Percentiles rank a stretch among this genome's conserved stretches.
phyloP scores from a whole-genome alignment of 495 filamentous ascomycete genomes.

The Aspergillus biplanus region DNA sequence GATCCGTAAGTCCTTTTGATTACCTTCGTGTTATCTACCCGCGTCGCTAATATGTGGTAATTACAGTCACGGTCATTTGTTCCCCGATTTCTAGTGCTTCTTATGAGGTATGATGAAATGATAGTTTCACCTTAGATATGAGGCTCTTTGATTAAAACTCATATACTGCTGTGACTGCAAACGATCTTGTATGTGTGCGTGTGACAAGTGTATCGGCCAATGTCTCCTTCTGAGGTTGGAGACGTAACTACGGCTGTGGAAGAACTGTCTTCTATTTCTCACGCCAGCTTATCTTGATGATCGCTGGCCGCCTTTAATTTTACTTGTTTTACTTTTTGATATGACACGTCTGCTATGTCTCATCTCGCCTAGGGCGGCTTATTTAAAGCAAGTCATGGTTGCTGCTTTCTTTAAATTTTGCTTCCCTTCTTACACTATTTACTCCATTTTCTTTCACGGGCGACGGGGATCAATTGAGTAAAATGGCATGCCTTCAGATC shows the following conservation, averaged over 20 bases:
- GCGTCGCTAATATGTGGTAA: constrained; percentile 20
- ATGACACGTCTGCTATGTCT: constrained; percentile 5
- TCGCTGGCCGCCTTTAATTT: constrained; percentile 29
- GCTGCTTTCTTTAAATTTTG: constrained; percentile 1
- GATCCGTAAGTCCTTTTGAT: constrained; percentile 67
- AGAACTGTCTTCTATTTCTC: constrained; percentile 4
- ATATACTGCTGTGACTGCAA: constrained; percentile 2
- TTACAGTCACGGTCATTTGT: constrained; percentile 68
- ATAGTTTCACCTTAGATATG: constrained; percentile 31
- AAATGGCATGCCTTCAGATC: not conserved
- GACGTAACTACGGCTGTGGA: constrained; percentile 10
- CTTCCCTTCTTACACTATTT: not conserved
- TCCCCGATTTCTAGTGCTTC: constrained; percentile 67
- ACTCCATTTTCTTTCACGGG: not conserved
- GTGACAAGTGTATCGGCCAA: not conserved
- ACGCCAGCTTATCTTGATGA: constrained; percentile 21
- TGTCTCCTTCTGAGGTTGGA: not conserved
- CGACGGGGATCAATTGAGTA: not conserved
- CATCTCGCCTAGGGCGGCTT: constrained; percentile 7
- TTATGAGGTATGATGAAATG: constrained; percentile 47
- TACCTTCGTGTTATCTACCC: not conserved
- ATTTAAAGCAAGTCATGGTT: constrained; percentile 1
- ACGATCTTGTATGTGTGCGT: constrained; percentile 12
- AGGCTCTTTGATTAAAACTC: constrained; percentile 14
- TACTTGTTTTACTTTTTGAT: constrained; percentile 18